Conservation (phyloP, 768 basidiomycete genomes). For the Mycena amicta region DNA sequence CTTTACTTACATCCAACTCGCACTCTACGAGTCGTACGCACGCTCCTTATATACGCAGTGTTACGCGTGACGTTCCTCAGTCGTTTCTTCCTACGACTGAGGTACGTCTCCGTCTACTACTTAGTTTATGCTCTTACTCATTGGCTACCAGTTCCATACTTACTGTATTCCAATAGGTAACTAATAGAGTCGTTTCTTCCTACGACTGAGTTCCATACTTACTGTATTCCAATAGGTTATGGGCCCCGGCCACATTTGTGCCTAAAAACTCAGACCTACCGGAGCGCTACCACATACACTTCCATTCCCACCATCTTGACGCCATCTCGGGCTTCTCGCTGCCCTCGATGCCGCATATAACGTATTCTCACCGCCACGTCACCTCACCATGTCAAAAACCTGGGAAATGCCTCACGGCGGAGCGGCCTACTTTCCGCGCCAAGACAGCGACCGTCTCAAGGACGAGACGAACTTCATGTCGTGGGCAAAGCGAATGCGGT, state of each 20-base stretch:
- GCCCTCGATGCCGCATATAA: not conserved
- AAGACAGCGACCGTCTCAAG: not conserved
- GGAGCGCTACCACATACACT: not conserved
- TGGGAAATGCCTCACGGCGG: not conserved
- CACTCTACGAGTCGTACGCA: not conserved
- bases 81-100: conserved; percentile 8
- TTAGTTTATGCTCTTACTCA: not conserved
- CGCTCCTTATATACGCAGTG: not conserved
- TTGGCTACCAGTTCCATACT: not conserved
- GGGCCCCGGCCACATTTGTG: conserved; percentile 5
- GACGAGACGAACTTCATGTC: not conserved
- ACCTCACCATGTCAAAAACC: not conserved
- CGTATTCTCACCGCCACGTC: not conserved
- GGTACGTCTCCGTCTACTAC: not conserved
- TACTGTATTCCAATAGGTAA: no score
- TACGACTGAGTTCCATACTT: no score
- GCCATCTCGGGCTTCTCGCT: no score
- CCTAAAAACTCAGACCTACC: not conserved
- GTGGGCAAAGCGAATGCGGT: not conserved
- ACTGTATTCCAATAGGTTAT: conserved; percentile 1
- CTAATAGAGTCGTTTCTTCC: no score
- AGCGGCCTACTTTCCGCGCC: not conserved
- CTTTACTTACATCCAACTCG: not conserved
- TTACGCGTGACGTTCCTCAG: conserved; percentile 1
- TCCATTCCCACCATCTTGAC: not conserved